These are phyloP conservation scores for Populus davidiana DNA, from an alignment of 345 rosid species.

Conservation along the genomic window DNA sequence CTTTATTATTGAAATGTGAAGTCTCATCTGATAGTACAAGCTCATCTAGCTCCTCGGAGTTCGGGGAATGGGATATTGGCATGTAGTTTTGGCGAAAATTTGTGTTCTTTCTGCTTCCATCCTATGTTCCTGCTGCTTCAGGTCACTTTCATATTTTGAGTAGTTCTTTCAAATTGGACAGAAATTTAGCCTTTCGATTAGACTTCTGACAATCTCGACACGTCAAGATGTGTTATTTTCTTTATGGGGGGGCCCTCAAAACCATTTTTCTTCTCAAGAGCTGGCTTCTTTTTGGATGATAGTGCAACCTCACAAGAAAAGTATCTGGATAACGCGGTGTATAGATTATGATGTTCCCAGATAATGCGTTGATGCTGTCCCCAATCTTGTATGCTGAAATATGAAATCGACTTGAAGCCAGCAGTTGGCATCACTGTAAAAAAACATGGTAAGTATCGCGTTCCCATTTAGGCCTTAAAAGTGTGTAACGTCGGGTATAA, in stretches of 20 bases:
- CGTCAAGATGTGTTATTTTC: background rate
- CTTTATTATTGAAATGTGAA: background rate
- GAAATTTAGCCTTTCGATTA: background rate
- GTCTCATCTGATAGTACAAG: conserved; percentile 23
- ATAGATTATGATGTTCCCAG: background rate
- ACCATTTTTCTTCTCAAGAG: background rate
- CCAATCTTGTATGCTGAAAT: background rate
- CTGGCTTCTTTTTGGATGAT: background rate
- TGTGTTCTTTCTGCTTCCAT: background rate
- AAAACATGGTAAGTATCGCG: no score
- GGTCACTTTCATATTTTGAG: background rate
- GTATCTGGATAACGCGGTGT: background rate
- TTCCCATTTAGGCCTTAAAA: no score
- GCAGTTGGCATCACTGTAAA: background rate
- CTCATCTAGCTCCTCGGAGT: conserved; percentile 38
- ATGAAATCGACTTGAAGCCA: background rate
- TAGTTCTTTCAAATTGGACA: no score
- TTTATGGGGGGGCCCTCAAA: background rate
- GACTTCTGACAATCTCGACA: background rate
- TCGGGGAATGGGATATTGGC: conserved; percentile 6
- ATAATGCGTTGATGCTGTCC: background rate
- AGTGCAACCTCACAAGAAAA: background rate
- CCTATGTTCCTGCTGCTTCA: background rate
- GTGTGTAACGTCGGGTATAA: background rate
- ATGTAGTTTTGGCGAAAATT: conserved; percentile 5